Percentiles rank a stretch among this genome's conserved stretches.
Evolutionary conservation across 2,329 filamentous ascomycete genomes (phyloP).

Genomic region (Microcyclosporella mali): DNA sequence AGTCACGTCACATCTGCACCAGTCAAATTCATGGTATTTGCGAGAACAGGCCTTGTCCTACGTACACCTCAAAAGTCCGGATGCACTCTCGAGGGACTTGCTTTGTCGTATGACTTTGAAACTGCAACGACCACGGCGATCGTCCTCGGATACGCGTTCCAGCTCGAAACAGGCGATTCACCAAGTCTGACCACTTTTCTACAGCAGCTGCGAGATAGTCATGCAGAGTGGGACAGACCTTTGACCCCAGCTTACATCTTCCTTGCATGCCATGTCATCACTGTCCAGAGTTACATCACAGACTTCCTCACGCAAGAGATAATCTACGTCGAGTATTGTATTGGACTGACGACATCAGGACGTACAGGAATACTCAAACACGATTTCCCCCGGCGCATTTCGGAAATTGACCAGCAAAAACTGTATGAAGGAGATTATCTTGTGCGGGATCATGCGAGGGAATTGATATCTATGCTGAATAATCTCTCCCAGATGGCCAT

Average conservation of each 20-base stretch:
- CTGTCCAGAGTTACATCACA: conserved; percentile 5
- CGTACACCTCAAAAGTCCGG: conserved; percentile 14
- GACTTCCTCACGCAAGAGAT: conserved; percentile 3
- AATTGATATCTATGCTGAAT: conserved; percentile 10
- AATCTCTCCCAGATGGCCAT: conserved; percentile 10
- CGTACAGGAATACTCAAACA: conserved; percentile 2
- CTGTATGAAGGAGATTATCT: conserved; percentile 7
- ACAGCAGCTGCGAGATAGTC: conserved; percentile 1
- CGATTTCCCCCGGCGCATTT: conserved; percentile 1
- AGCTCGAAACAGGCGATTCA: conserved; percentile 3
- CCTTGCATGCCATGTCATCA: conserved; percentile 3
- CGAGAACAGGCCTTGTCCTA: conserved; percentile 7
- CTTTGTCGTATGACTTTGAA: conserved; percentile 10
- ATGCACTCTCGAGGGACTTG: conserved; percentile 8
- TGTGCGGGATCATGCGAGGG: conserved; percentile 8
- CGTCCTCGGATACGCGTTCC: conserved; percentile 11
- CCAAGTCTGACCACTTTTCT: conserved; percentile 1
- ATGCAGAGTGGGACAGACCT: conserved; percentile 4
- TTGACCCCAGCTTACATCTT: conserved; percentile 9
- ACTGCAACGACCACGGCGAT: conserved; percentile 10
- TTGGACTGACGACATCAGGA: conserved; percentile 13
- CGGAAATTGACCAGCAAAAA: conserved; percentile 1
- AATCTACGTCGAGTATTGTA: conserved; percentile 6
- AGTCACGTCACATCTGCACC: background rate
- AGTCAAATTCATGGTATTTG: background rate